Conservation (phyloP, 2,329 filamentous ascomycete species). For the Didymosphaeria variabile region DNA sequence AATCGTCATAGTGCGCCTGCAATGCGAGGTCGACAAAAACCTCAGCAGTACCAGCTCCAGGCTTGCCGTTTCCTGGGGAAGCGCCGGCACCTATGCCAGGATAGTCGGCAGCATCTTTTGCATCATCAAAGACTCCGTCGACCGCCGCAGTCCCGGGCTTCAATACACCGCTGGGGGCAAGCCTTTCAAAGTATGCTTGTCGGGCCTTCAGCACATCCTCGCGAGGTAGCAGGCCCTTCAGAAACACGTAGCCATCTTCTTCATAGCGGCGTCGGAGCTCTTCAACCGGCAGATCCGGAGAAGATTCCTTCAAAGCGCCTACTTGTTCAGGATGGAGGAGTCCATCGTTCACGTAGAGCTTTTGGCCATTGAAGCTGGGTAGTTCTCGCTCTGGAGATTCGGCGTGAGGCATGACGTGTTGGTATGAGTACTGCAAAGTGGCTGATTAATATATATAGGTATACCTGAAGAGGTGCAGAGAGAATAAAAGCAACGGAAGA, state of each 20-base stretch:
- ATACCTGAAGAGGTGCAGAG: background rate
- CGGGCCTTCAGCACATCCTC: constrained; percentile 63
- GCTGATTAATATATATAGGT: background rate
- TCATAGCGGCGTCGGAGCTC: constrained; percentile 59
- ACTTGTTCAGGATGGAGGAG: constrained; percentile 57
- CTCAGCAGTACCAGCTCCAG: constrained; percentile 53
- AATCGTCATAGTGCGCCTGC: constrained; percentile 58
- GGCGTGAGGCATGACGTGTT: constrained; percentile 45
- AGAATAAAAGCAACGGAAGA: too few relatives aligned
- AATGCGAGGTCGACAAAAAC: constrained; percentile 62
- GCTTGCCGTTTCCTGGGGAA: constrained; percentile 55
- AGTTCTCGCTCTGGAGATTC: constrained; percentile 31
- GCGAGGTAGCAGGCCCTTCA: constrained; percentile 64
- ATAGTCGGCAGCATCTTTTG: constrained; percentile 55
- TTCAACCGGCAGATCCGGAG: constrained; percentile 56
- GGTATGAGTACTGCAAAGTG: background rate
- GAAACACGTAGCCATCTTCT: constrained; percentile 63
- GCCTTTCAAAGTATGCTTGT: constrained; percentile 62
- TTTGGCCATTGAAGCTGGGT: constrained; percentile 37
- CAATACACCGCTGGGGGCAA: constrained; percentile 65
- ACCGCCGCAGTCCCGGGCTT: constrained; percentile 62
- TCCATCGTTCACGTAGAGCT: constrained; percentile 57
- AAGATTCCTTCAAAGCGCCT: constrained; percentile 54
- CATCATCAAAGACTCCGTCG: constrained; percentile 62
- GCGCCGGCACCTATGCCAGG: constrained; percentile 65